Evolutionary conservation across 2,329 filamentous ascomycete genomes (phyloP).

Genomic region (Aspergillus hiratsukae): DNA sequence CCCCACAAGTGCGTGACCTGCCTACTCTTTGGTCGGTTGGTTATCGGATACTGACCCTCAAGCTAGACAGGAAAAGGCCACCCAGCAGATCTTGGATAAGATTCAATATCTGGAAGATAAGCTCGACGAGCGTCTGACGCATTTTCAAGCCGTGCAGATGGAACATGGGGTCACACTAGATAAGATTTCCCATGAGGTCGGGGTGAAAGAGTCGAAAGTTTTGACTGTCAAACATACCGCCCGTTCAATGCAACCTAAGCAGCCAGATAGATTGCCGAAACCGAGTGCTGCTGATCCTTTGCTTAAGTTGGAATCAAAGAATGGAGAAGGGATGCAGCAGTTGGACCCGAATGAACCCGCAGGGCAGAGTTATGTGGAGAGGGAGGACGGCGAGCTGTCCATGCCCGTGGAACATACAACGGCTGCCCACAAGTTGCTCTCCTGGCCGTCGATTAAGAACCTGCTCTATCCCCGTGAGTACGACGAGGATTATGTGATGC

Average conservation of each 20-base stretch:
- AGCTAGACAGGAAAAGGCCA: conserved; percentile 38
- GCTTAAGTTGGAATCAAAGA: conserved; percentile 11
- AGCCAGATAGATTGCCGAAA: conserved; percentile 22
- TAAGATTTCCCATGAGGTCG: conserved; percentile 1
- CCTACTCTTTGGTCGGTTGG: too few species aligned
- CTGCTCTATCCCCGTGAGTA: conserved; percentile 57
- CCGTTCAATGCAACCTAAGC: conserved; percentile 4
- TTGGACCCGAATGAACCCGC: not conserved
- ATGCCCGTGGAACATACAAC: conserved; percentile 86
- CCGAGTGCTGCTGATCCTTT: conserved; percentile 9
- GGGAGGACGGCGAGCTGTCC: conserved; percentile 55
- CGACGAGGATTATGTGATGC: conserved; percentile 70
- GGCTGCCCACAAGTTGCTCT: conserved; percentile 75
- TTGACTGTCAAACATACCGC: conserved; percentile 2
- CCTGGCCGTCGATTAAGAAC: conserved; percentile 63
- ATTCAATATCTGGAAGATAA: conserved; percentile 29
- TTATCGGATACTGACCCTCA: conserved; percentile 2
- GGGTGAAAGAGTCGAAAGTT: conserved; percentile 1
- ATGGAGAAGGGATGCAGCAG: not conserved
- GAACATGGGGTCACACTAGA: conserved; percentile 13
- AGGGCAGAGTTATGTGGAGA: conserved; percentile 13
- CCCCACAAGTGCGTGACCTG: conserved; percentile 71
- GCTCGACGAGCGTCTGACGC: conserved; percentile 22
- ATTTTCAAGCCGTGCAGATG: conserved; percentile 15
- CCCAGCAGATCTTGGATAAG: conserved; percentile 34